Evolutionary conservation across 352 stramenopile genomes (phyloP).

Genomic region (Globisporangium canariense): DNA sequence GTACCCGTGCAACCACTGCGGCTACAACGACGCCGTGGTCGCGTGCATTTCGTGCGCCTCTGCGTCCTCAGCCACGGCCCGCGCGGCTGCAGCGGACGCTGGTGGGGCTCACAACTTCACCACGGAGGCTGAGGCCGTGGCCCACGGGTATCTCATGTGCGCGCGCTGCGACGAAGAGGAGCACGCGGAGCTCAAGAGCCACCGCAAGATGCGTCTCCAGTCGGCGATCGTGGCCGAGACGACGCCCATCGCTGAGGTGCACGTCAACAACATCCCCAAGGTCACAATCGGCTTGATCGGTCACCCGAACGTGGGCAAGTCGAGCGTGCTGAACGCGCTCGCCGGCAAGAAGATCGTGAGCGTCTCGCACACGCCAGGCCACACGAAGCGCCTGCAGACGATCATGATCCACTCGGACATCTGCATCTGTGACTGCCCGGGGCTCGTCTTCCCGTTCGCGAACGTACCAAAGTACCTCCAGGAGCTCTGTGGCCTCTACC

Average conservation of each 20-base stretch:
- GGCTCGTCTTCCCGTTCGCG: slow-evolving; percentile 82
- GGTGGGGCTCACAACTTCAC: slow-evolving; percentile 30
- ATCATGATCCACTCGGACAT: slow-evolving; percentile 83
- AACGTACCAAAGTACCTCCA: slow-evolving; percentile 80
- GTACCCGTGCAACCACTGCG: slow-evolving; percentile 70
- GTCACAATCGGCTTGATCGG: slow-evolving; percentile 87
- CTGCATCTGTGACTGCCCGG: slow-evolving; percentile 85
- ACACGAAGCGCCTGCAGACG: slow-evolving; percentile 84
- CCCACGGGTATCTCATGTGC: slow-evolving; percentile 67
- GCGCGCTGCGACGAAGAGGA: slow-evolving; percentile 68
- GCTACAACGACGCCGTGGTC: slow-evolving; percentile 53
- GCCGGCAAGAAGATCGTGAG: slow-evolving; percentile 86
- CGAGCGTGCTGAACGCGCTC: slow-evolving; percentile 82
- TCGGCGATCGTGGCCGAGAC: slow-evolving; percentile 25
- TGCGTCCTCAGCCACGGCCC: slow-evolving; percentile 14
- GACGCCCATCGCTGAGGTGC: slow-evolving; percentile 24
- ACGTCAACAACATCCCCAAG: slow-evolving; percentile 44
- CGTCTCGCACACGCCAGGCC: slow-evolving; percentile 81
- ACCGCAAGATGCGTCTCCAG: slow-evolving; percentile 51
- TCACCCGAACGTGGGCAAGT: slow-evolving; percentile 88
- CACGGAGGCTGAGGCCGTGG: slow-evolving; percentile 46
- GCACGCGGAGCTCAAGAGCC: slow-evolving; percentile 54
- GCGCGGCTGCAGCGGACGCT: slow-evolving; percentile 20
- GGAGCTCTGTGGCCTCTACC: slow-evolving; percentile 78
- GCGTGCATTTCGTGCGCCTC: slow-evolving; percentile 57